These are phyloP conservation scores for Groenewaldozyma tartarivorans DNA, from an alignment of 805 yeast genomes.

Conservation along the genomic window DNA sequence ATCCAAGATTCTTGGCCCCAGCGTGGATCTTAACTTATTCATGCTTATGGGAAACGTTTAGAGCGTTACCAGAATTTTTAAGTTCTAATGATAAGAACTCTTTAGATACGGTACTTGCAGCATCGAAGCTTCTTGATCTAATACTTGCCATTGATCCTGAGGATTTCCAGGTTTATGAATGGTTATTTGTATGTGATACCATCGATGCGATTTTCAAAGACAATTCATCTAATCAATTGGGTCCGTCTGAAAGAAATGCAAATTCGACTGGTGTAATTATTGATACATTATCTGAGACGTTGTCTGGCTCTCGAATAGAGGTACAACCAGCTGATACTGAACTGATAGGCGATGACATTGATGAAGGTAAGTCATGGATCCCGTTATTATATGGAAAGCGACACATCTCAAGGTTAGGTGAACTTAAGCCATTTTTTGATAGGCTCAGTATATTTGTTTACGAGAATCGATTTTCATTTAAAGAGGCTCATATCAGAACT, in stretches of 20 bases:
- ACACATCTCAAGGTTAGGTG: constrained; percentile 31
- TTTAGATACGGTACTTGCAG: constrained; percentile 31
- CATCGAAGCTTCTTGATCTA: constrained; percentile 72
- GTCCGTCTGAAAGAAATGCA: not conserved
- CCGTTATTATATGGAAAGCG: constrained; percentile 35
- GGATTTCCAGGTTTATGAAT: constrained; percentile 64
- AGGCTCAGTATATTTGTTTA: constrained; percentile 54
- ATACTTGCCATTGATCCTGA: constrained; percentile 59
- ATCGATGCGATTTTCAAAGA: constrained; percentile 44
- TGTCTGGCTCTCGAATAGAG: not conserved
- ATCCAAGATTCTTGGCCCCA: constrained; percentile 53
- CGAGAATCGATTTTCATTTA: constrained; percentile 54
- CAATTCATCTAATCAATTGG: not conserved
- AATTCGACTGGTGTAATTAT: not conserved
- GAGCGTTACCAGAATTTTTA: constrained; percentile 26
- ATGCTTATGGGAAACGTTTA: constrained; percentile 45
- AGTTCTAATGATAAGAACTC: constrained; percentile 6
- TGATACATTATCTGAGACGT: not conserved
- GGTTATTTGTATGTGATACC: constrained; percentile 75
- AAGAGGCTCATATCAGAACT: constrained; percentile 31
- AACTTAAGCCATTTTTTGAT: constrained; percentile 56
- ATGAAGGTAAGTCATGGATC: not conserved
- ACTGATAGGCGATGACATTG: too few species aligned
- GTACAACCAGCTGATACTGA: not conserved
- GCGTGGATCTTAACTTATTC: constrained; percentile 62